A percentile compares a stretch with the other conserved stretches of the same genome.
Conservation (phyloP, 305 asterid genomes). For the Fraxinus greggii region DNA sequence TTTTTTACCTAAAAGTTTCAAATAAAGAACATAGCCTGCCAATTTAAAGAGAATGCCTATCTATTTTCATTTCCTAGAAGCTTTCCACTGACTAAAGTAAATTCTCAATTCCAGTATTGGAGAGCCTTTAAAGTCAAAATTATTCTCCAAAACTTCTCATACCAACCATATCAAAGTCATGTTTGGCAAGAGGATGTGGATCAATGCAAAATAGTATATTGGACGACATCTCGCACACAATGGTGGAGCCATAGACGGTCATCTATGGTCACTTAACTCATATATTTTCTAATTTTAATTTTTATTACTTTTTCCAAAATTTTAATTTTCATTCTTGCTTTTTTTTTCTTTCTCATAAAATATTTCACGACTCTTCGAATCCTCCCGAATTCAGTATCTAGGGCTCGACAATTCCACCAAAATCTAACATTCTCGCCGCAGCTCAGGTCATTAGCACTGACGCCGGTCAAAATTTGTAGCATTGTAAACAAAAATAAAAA, state of each 20-base stretch:
- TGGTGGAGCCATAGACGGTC: background rate
- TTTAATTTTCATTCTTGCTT: background rate
- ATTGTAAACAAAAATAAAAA: too few relatives aligned
- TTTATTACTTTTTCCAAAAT: background rate
- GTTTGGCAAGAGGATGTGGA: background rate
- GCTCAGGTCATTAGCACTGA: background rate
- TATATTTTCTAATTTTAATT: background rate
- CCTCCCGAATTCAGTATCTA: background rate
- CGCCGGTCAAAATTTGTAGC: background rate
- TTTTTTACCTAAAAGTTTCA: conserved; percentile 8
- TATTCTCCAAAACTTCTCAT: background rate
- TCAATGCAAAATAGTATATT: background rate
- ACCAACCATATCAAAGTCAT: background rate
- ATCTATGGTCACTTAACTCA: background rate
- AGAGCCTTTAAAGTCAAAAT: background rate
- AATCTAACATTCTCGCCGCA: background rate
- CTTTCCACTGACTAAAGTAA: background rate
- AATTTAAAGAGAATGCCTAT: conserved; percentile 1
- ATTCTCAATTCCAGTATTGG: background rate
- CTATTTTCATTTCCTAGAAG: background rate
- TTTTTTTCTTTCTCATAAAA: background rate
- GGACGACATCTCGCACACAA: background rate
- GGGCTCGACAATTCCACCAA: background rate
- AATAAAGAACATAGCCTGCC: background rate
- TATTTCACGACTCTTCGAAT: background rate